These are phyloP conservation scores for Trametes sanguinea DNA, from an alignment of 768 basidiomycete species.

Conservation along the genomic window DNA sequence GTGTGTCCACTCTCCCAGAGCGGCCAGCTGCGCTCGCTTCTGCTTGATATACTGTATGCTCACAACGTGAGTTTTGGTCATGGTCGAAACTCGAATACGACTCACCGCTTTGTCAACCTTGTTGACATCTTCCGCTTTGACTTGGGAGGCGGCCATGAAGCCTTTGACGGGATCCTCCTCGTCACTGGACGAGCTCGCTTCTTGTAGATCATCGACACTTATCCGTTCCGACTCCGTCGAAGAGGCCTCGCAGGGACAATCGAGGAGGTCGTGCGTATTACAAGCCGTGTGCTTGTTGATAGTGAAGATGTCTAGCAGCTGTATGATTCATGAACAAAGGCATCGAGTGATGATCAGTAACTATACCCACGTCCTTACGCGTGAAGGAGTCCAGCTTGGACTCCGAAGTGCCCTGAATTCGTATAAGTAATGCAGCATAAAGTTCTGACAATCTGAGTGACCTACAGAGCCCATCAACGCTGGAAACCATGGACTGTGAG, in stretches of 20 bases:
- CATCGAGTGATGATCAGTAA: constrained; percentile 6
- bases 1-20: constrained; percentile 83
- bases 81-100: background rate
- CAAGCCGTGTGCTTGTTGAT: constrained; percentile 76
- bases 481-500: constrained; percentile 29
- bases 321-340: constrained; percentile 9
- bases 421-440: background rate
- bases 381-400: constrained; percentile 87
- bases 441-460: constrained; percentile 8
- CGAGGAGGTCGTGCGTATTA: constrained; percentile 91
- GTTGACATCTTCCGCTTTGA: constrained; percentile 47
- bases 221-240: background rate
- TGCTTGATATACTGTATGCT: constrained; percentile 58
- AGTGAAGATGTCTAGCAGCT: constrained; percentile 94
- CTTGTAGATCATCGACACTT: constrained; percentile 13
- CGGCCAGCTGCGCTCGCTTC: constrained; percentile 67
- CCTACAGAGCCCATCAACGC: constrained; percentile 72
- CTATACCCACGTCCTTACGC: constrained; percentile 69
- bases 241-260: constrained; percentile 63
- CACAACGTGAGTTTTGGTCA: background rate
- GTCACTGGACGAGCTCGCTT: constrained; percentile 35
- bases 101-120: constrained; percentile 57
- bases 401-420: constrained; percentile 41
- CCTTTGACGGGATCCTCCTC: constrained; percentile 38
- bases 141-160: constrained; percentile 67